Evolutionary conservation across 2,329 filamentous ascomycete species (phyloP), one percentile per base, ranked within the genome.

Genomic region (Fusarium begoniae): DNA sequence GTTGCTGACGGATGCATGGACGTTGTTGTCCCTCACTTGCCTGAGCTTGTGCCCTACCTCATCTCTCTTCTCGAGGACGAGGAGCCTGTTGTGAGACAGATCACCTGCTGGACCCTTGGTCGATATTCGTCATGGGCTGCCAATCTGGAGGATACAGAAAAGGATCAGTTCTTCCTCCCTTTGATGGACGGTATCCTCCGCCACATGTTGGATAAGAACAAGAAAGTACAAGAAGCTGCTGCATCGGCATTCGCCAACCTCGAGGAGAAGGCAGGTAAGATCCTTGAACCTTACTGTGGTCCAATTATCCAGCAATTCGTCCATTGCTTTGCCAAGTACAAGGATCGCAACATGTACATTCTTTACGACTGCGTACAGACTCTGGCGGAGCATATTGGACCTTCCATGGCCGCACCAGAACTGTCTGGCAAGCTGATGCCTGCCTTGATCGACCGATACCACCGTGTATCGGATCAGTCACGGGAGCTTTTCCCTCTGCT

Each of bases 341-440:
- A 99, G 87, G 96, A 98, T 83, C 92, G 94, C 79, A 99, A 99
- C 85, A 98, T 98, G 91, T 98, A 97, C 85, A 97, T 98, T 62
- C 90, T 99, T 40, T 99, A 99, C 85, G 96, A 99, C 84, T 98
- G 96, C 82, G 94, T 99, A 40, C 96, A 99, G 84, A 99, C 96
- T 2, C 87, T 99, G 65, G 96, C 96, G 8, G 96, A 99, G 82
- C 93, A 94, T 79, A 93, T 98, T 62, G 95, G 94, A 17, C 91
- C 92, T 12, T 90, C 93, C 40, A 87, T 99, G 74, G 93, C 94
- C n/a, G 88, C 90, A 70, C 93, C 93, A 12, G 90, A 95, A 59
- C 89, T 98, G n/a, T 91, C 95, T 45, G 89, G 93, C 72, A 88
- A 94, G 75, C 88, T 99, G 67, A 98, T 99, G 96, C 95, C 96